A percentile compares a stretch with the other conserved stretches of the same genome.
These are phyloP conservation scores for Mycosphaerelloides madeirae DNA, from an alignment of 2,329 filamentous ascomycete species.

Conservation along the genomic window DNA sequence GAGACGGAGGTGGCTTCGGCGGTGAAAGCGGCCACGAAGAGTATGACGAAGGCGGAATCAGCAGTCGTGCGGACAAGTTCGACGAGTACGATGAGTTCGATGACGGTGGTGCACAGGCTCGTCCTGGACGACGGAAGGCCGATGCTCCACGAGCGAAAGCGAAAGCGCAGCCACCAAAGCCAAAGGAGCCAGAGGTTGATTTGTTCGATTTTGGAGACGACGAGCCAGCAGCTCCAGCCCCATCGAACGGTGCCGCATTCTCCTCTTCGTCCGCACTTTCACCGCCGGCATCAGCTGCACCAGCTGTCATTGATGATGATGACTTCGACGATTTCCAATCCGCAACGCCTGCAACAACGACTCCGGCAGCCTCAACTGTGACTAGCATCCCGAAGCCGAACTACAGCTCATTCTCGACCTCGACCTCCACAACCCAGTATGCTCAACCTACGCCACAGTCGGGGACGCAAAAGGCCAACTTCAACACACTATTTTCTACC, in stretches of 20 bases:
- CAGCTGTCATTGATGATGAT: conserved; percentile 64
- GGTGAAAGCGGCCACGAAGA: conserved; percentile 58
- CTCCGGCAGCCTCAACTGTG: conserved; percentile 40
- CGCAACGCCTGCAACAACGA: conserved; percentile 57
- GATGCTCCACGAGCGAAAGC: conserved; percentile 36
- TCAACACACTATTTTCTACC: conserved; percentile 78
- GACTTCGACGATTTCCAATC: conserved; percentile 98
- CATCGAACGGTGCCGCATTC: conserved; percentile 41
- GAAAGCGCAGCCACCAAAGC: conserved; percentile 64
- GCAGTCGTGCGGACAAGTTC: conserved; percentile 62
- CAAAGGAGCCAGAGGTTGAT: conserved; percentile 84
- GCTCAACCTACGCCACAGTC: conserved; percentile 80
- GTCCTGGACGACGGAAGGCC: conserved; percentile 51
- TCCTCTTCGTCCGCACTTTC: conserved; percentile 22
- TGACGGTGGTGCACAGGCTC: conserved; percentile 57
- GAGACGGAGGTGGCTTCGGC: conserved; percentile 92
- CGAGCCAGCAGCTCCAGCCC: conserved; percentile 53
- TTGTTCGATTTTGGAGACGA: conserved; percentile 81
- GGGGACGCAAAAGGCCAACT: conserved; percentile 71
- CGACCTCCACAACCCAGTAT: conserved; percentile 60
- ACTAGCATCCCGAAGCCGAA: conserved; percentile 33
- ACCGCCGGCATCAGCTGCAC: conserved; percentile 15
- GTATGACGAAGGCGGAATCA: conserved; percentile 50
- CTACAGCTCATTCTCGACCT: conserved; percentile 42
- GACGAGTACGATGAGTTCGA: conserved; percentile 98